Conservation (phyloP, 306 rosid species). For the Rubus idaeus region DNA sequence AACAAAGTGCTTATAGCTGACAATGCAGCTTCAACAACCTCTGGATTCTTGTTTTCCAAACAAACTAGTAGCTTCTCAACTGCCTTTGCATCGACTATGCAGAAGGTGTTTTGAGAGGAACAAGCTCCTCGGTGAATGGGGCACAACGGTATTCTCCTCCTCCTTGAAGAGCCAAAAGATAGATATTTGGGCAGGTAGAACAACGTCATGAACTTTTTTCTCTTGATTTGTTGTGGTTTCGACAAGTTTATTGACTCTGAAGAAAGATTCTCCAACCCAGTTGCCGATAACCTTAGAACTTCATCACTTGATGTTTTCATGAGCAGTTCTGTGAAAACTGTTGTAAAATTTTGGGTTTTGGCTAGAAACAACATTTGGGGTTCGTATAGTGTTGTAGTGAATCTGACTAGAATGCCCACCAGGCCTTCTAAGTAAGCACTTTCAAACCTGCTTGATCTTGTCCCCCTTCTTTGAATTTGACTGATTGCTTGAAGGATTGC, state of each 20-base stretch:
- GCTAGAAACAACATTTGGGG: conserved; percentile 38
- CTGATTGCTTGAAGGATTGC: conserved; percentile 35
- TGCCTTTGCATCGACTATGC: conserved; percentile 44
- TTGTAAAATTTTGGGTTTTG: conserved; percentile 38
- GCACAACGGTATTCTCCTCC: conserved; percentile 28
- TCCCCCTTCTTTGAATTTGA: conserved; percentile 30
- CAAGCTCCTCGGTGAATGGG: conserved; percentile 48
- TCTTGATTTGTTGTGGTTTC: conserved; percentile 31
- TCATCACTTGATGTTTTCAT: conserved; percentile 36
- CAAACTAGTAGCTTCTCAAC: conserved; percentile 36
- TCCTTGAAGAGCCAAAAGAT: conserved; percentile 31
- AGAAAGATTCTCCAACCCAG: conserved; percentile 51
- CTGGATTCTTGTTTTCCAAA: conserved; percentile 40
- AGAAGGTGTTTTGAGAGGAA: conserved; percentile 44
- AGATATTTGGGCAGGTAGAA: conserved; percentile 30
- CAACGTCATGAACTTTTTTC: conserved; percentile 19
- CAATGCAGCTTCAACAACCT: conserved; percentile 48
- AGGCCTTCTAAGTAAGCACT: conserved; percentile 34
- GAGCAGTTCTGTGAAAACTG: conserved; percentile 40
- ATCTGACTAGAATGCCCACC: conserved; percentile 45
- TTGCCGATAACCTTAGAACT: conserved; percentile 50
- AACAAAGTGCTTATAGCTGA: conserved; percentile 43
- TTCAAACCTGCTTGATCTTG: conserved; percentile 33
- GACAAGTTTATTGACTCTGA: conserved; percentile 38
- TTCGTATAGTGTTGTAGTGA: conserved; percentile 44